A percentile compares a stretch with the other conserved stretches of the same genome.
These are phyloP conservation scores for Camellia granthamiana DNA, from an alignment of 148 eudicot species.

Conservation along the genomic window DNA sequence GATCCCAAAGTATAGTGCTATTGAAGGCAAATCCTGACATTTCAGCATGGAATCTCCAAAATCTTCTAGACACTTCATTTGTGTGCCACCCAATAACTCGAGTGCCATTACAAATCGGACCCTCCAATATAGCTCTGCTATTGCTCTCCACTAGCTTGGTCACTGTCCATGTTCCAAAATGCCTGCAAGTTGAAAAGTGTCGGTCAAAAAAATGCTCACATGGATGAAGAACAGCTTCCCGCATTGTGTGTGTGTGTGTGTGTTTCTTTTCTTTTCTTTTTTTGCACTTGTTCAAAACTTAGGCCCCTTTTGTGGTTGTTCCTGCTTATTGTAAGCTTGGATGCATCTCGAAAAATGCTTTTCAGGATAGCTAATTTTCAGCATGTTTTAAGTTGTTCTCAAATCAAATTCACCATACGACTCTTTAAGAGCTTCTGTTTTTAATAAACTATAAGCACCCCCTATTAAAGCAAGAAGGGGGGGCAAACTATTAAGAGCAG, in stretches of 20 bases:
- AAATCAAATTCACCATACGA: not conserved
- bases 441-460: not conserved
- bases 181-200: slow-evolving; percentile 40
- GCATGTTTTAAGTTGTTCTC: not conserved
- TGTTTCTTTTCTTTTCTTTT: not conserved
- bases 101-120: slow-evolving; percentile 74
- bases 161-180: slow-evolving; percentile 82
- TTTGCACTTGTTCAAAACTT: not conserved
- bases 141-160: slow-evolving; percentile 38
- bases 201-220: not conserved
- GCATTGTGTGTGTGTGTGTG: not conserved
- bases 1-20: slow-evolving; percentile 90
- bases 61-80: slow-evolving; percentile 37
- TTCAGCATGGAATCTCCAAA: slow-evolving; percentile 67
- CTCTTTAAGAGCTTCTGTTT: not conserved
- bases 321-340: not conserved
- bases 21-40: slow-evolving; percentile 81
- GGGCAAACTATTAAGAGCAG: not conserved
- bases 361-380: not conserved
- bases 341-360: not conserved
- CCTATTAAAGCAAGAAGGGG: not conserved
- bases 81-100: slow-evolving; percentile 78
- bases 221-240: not conserved
- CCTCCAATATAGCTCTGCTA: slow-evolving; percentile 34
- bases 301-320: not conserved